Percentiles rank a stretch among this genome's conserved stretches.
Conservation (phyloP, 2,329 filamentous ascomycete genomes). For the Phoma sp. region DNA sequence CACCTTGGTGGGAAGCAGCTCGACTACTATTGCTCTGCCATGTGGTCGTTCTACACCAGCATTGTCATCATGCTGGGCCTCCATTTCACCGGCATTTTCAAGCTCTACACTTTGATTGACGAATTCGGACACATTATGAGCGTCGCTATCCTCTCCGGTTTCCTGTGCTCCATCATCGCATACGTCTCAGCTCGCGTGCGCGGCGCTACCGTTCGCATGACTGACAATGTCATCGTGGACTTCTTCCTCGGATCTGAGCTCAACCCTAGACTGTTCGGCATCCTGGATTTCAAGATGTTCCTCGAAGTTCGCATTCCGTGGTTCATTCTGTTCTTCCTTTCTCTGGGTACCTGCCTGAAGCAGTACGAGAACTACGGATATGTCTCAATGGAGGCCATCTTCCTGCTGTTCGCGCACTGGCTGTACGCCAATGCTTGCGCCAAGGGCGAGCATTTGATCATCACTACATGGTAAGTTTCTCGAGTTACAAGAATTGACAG, state of each 20-base stretch:
- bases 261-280: slow-evolving; percentile 83
- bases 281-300: slow-evolving; percentile 94
- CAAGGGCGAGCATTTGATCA: slow-evolving; percentile 90
- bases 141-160: slow-evolving; percentile 91
- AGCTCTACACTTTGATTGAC: slow-evolving; percentile 88
- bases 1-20: slow-evolving; percentile 86
- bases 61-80: slow-evolving; percentile 73
- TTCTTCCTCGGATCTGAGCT: slow-evolving; percentile 92
- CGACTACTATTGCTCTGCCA: slow-evolving; percentile 91
- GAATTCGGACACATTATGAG: slow-evolving; percentile 93
- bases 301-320: slow-evolving; percentile 91
- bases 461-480: slow-evolving; percentile 73
- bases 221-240: slow-evolving; percentile 79
- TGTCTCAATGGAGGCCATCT: slow-evolving; percentile 81
- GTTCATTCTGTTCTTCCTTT: slow-evolving; percentile 85
- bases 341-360: slow-evolving; percentile 75
- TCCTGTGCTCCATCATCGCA: slow-evolving; percentile 79
- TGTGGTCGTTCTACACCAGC: slow-evolving; percentile 86
- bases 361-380: slow-evolving; percentile 88
- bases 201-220: slow-evolving; percentile 91
- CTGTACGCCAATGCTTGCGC: slow-evolving; percentile 91
- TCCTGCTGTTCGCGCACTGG: slow-evolving; percentile 88
- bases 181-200: slow-evolving; percentile 84
- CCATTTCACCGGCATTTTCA: slow-evolving; percentile 85
- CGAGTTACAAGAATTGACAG: not conserved